These are phyloP conservation scores for Strobilomyces dryophilus DNA, from an alignment of 768 basidiomycete genomes.

Conservation along the genomic window DNA sequence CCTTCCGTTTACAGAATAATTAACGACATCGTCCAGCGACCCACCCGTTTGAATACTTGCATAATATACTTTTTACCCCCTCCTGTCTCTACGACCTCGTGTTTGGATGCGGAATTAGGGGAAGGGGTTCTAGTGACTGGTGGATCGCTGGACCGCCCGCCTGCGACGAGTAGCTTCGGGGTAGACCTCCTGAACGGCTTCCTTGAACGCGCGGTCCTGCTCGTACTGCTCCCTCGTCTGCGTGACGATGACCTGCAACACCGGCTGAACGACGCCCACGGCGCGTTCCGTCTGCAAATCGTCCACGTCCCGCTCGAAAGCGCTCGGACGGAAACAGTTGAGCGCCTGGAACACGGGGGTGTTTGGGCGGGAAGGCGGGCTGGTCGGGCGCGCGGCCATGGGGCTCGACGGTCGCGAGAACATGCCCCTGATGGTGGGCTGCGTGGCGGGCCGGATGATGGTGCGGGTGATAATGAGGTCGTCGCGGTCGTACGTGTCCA, in stretches of 20 bases:
- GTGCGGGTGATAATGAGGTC: conserved; percentile 34
- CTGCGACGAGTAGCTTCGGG: conserved; percentile 24
- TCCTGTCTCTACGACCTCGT: not conserved
- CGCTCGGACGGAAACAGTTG: conserved; percentile 33
- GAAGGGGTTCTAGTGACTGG: too few species aligned
- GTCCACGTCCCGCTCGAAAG: conserved; percentile 32
- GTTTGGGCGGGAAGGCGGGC: conserved; percentile 20
- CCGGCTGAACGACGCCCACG: conserved; percentile 13
- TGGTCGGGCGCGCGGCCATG: conserved; percentile 25
- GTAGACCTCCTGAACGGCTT: conserved; percentile 24
- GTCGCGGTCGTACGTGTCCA: conserved; percentile 28
- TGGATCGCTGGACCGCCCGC: conserved; percentile 6
- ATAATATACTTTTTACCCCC: conserved; percentile 15
- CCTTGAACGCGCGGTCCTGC: conserved; percentile 31
- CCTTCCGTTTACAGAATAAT: conserved; percentile 22
- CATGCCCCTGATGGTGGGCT: conserved; percentile 17
- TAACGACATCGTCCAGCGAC: conserved; percentile 1
- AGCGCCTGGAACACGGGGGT: conserved; percentile 24
- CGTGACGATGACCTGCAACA: conserved; percentile 32
- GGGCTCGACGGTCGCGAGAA: conserved; percentile 32
- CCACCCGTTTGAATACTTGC: not conserved
- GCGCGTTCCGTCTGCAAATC: conserved; percentile 22
- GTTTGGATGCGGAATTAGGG: too few species aligned
- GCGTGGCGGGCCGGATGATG: conserved; percentile 33
- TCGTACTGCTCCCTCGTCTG: conserved; percentile 33